Evolutionary conservation across 495 filamentous ascomycete genomes (phyloP).

Genomic region (Elasticomyces elasticus): DNA sequence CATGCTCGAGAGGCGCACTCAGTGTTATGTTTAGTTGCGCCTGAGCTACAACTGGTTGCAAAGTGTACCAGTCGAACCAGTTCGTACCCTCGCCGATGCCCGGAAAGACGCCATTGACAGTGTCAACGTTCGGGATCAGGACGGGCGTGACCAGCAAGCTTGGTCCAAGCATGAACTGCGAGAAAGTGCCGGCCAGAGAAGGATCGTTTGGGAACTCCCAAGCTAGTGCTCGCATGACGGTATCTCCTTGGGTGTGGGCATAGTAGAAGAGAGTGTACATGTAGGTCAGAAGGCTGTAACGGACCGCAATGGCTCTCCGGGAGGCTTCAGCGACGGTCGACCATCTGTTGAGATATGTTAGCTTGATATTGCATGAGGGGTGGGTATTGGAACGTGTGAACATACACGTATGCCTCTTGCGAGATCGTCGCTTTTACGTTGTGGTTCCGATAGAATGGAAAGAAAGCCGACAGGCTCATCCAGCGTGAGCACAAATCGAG

Average conservation of each 20-base stretch:
- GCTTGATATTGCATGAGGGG: no score
- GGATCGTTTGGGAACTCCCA: constrained; percentile 82
- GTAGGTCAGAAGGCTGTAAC: constrained; percentile 67
- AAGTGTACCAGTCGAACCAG: constrained; percentile 82
- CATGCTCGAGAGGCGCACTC: constrained; percentile 10
- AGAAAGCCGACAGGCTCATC: constrained; percentile 81
- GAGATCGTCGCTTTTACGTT: constrained; percentile 51
- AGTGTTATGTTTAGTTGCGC: constrained; percentile 62
- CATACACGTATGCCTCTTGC: constrained; percentile 62
- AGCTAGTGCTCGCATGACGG: constrained; percentile 69
- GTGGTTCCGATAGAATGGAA: constrained; percentile 84
- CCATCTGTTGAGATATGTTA: constrained; percentile 58
- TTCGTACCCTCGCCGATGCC: constrained; percentile 50
- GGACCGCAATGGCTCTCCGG: constrained; percentile 59
- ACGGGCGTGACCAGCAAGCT: constrained; percentile 65
- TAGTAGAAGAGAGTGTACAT: constrained; percentile 68
- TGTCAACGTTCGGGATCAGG: constrained; percentile 52
- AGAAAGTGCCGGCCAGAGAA: constrained; percentile 53
- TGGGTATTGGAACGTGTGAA: no score
- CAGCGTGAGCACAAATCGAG: constrained; percentile 71
- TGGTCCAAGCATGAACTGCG: constrained; percentile 68
- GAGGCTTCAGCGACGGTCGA: constrained; percentile 54
- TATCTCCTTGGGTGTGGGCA: constrained; percentile 57
- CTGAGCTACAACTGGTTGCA: constrained; percentile 41
- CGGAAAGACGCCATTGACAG: constrained; percentile 69